Base-by-base conservation (phyloP, 2,329 filamentous ascomycete species). In the Phoma sp. region DNA sequence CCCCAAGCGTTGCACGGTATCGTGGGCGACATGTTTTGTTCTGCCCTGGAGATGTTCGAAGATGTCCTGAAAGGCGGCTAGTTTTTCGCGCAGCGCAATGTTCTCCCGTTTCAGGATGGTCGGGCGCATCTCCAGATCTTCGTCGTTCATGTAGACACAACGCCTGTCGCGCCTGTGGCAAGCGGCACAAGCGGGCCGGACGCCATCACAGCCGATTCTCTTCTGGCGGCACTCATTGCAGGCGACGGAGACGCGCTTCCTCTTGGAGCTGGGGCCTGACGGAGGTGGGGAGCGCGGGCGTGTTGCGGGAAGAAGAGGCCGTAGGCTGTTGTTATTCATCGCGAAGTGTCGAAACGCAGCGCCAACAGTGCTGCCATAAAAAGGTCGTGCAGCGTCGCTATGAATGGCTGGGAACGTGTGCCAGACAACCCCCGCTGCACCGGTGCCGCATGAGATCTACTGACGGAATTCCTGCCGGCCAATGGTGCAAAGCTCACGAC, bases 71-170 rank as follows among this genome's bases (percentile, higher is more conserved):
- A 55, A 44, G 3, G 48, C 44, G 37, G 31, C 45, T 17, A 61
- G 13, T 22, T 58, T 61, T 32, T 58, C 55, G 15, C 55, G 51
- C 25, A 61, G 27, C 10, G 40, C 35, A 6, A 48, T 51, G 22
- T 60, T 60, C 36, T 60, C 57, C 32, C 51, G 50, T 48, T 60
- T 55, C 13, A 60, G 31, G 4, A 57, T 33, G 17, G 54, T 60
- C 4, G 57, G 57, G 17, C 57, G 45, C 54, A 55, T 58, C 37
- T 53, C 55, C 24, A 52, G 25, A 19, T 55, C 44, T 29, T 55
- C 47, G 9, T 61, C 43, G 33, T 58, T 58, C 51, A 53, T 51
- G 19, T 61, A 61, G 13, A 57, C 55, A 29, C 58, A 61, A 24
- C 29, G 47, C 15, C 50, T 43, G 44, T 51, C 40, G 21, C 55